Evolutionary conservation across 2,329 filamentous ascomycete genomes (phyloP).

Genomic region (Clonostachys rhizophaga): DNA sequence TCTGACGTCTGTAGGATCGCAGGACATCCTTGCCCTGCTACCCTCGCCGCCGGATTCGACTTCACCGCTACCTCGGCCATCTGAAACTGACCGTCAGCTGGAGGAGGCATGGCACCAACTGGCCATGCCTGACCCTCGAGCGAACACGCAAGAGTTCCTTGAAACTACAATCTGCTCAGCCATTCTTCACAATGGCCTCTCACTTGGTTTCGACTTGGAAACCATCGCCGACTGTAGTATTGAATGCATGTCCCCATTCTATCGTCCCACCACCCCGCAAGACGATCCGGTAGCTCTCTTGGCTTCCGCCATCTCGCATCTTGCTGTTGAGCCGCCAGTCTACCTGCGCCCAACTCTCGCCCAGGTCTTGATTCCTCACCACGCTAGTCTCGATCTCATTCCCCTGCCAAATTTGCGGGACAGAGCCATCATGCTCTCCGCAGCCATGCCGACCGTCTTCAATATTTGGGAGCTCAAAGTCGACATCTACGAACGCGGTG

Average conservation of each 20-base stretch:
- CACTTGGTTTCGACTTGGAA: constrained; percentile 7
- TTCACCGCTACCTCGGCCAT: too few relatives aligned
- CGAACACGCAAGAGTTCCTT: constrained; percentile 9
- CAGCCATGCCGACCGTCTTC: constrained; percentile 10
- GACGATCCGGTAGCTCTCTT: constrained; percentile 5
- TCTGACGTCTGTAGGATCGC: too few relatives aligned
- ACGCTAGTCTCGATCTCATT: constrained; percentile 14
- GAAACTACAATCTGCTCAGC: constrained; percentile 11
- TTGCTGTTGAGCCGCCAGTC: neutral
- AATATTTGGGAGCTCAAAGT: constrained; percentile 15
- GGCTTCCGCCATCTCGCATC: neutral
- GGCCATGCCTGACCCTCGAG: constrained; percentile 4
- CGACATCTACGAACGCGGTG: constrained; percentile 13
- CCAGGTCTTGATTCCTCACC: constrained; percentile 16
- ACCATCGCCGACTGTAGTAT: constrained; percentile 6
- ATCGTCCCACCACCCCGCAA: constrained; percentile 6
- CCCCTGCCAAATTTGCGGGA: constrained; percentile 15
- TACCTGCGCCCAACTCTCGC: constrained; percentile 15
- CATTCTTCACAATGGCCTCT: constrained; percentile 10
- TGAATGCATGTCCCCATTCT: constrained; percentile 13
- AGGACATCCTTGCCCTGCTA: too few relatives aligned
- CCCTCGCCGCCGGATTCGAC: too few relatives aligned
- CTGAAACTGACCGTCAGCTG: too few relatives aligned
- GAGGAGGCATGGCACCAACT: too few relatives aligned
- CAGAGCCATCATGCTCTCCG: constrained; percentile 14